Conservation (phyloP, 768 basidiomycete species). For the Suillus bovinus region DNA sequence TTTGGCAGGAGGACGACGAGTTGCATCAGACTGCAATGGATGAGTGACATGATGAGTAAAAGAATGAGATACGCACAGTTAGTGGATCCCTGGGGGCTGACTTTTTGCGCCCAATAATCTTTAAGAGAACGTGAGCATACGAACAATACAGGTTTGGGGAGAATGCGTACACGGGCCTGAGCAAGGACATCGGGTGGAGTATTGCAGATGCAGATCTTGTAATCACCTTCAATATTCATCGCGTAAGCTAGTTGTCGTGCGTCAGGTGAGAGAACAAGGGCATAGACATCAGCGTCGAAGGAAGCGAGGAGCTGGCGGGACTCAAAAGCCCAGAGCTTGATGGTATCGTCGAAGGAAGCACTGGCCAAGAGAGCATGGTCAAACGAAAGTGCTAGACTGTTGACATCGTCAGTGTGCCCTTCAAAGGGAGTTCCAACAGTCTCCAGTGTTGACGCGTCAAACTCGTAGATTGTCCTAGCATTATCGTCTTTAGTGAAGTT, state of each 20-base stretch:
- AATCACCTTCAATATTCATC: neutral
- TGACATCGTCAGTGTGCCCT: no score
- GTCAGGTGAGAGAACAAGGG: neutral
- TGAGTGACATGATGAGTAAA: neutral
- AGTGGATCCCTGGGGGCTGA: neutral
- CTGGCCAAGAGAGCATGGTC: no score
- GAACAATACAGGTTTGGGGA: neutral
- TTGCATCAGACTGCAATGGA: neutral
- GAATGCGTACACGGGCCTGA: no score
- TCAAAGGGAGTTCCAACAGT: no score
- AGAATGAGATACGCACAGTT: neutral
- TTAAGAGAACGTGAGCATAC: neutral
- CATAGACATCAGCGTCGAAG: fast-evolving
- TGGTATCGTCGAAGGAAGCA: no score
- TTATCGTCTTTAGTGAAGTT: no score
- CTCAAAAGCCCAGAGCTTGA: no score
- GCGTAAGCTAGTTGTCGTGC: neutral
- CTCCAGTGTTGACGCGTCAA: no score
- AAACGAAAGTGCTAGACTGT: no score
- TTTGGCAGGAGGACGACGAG: neutral
- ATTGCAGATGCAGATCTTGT: neutral
- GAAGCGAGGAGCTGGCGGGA: neutral
- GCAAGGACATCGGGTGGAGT: neutral
- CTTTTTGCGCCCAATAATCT: neutral
- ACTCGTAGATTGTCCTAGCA: no score